A percentile compares a stretch with the other conserved stretches of the same genome.
phyloP scores from a whole-genome alignment of 148 eudicot genomes.

The Spergularia bocconei region DNA sequence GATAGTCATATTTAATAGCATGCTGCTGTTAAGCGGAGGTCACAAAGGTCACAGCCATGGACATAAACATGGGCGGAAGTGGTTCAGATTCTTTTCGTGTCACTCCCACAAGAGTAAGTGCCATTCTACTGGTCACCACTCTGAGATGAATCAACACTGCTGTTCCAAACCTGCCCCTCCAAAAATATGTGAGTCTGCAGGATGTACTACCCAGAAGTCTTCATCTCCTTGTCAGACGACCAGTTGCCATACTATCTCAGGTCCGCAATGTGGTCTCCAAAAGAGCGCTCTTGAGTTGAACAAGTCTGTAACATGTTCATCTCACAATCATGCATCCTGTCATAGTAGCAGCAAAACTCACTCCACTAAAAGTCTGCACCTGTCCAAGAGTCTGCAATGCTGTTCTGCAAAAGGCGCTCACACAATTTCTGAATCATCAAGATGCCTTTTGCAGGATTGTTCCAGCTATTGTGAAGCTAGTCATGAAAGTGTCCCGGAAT shows the following conservation, averaged over 20 bases:
- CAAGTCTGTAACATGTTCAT: background rate
- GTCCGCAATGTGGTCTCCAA: background rate
- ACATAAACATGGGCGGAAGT: background rate
- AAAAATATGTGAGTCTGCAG: background rate
- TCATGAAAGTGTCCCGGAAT: background rate
- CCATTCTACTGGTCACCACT: constrained; percentile 24
- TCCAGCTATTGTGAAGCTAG: background rate
- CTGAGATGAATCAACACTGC: constrained; percentile 23
- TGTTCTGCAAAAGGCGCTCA: background rate
- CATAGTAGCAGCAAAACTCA: background rate
- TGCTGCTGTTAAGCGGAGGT: constrained; percentile 56
- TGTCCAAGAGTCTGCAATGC: constrained; percentile 2
- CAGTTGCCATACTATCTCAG: background rate
- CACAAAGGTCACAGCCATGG: constrained; percentile 21
- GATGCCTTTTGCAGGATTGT: constrained; percentile 17
- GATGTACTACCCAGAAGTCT: background rate
- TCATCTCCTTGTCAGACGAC: constrained; percentile 7
- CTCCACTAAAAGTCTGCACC: background rate
- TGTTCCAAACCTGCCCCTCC: constrained; percentile 13
- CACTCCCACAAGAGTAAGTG: constrained; percentile 39
- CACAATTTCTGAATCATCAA: background rate
- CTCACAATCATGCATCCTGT: background rate
- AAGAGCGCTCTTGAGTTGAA: background rate
- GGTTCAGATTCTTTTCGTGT: constrained; percentile 22
- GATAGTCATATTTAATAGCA: constrained; percentile 79